Conservation (phyloP, 192 early-diverging fungal species). For the Anaeromyces robustus region DNA sequence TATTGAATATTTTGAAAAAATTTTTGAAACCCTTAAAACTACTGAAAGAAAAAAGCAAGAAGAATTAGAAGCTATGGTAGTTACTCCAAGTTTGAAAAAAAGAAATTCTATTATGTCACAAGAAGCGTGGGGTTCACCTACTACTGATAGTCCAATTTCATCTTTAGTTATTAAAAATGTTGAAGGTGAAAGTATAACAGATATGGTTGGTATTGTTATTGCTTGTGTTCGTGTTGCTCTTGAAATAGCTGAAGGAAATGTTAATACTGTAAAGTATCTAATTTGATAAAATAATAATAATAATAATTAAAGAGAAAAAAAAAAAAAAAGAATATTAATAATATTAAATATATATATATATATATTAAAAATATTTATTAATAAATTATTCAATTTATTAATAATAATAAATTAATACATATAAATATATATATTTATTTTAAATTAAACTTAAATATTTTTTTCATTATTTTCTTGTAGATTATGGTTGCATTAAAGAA, state of each 20-base stretch:
- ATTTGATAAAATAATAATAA: not conserved
- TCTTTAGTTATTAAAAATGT: conserved; percentile 9
- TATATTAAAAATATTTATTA: too few relatives aligned
- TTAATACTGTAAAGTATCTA: conserved; percentile 16
- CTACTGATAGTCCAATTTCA: not conserved
- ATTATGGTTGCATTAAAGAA: conserved; percentile 15
- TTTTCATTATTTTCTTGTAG: conserved; percentile 1
- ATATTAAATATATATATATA: not conserved
- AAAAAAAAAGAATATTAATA: too few relatives aligned
- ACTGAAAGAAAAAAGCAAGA: not conserved
- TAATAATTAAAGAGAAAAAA: too few relatives aligned
- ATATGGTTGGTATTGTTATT: conserved; percentile 24
- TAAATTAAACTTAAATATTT: too few relatives aligned
- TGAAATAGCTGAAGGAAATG: conserved; percentile 12
- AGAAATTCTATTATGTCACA: conserved; percentile 2
- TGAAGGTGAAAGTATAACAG: conserved; percentile 21
- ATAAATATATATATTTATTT: too few relatives aligned
- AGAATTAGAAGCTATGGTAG: not conserved
- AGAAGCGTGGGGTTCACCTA: not conserved
- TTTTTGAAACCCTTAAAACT: conserved; percentile 2
- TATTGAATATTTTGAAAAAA: conserved; percentile 19
- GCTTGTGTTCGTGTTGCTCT: conserved; percentile 15
- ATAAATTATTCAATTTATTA: too few relatives aligned
- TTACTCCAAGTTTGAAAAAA: not conserved
- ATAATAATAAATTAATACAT: too few relatives aligned